phyloP scores from a whole-genome alignment of 306 rosid species.

The Notholithocarpus densiflorus region DNA sequence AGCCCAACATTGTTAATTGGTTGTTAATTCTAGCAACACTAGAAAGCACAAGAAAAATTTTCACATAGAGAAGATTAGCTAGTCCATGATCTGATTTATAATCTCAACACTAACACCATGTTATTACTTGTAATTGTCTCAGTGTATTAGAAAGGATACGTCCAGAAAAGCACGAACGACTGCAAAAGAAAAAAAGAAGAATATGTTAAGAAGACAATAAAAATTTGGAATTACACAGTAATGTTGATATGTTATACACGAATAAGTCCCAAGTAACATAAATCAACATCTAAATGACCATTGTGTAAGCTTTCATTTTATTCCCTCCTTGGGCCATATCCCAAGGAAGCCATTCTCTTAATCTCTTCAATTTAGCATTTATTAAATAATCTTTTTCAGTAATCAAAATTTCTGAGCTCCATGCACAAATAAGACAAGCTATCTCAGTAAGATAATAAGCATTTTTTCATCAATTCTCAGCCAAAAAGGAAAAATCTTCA shows the following conservation, averaged over 20 bases:
- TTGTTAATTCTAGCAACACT: not conserved
- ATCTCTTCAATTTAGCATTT: not conserved
- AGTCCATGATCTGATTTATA: not conserved
- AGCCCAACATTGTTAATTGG: not conserved
- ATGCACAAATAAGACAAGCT: not conserved
- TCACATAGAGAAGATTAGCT: not conserved
- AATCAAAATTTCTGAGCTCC: not conserved
- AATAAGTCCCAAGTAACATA: not conserved
- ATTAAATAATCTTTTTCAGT: not conserved
- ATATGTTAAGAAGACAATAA: not conserved
- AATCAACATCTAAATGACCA: not conserved
- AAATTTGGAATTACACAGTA: not conserved
- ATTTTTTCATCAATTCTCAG: not conserved
- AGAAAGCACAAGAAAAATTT: not conserved
- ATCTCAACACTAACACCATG: not conserved
- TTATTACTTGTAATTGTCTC: not conserved
- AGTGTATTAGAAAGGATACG: conserved; percentile 66
- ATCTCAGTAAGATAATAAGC: not conserved
- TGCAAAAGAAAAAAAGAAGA: conserved; percentile 45
- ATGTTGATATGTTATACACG: not conserved
- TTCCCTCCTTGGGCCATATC: not conserved
- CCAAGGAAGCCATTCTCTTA: not conserved
- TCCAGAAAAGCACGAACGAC: conserved; percentile 98
- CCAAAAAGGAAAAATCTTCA: not conserved
- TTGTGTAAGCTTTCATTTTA: not conserved